Conservation (phyloP, 768 basidiomycete genomes). For the Pleurotus sapidus region DNA sequence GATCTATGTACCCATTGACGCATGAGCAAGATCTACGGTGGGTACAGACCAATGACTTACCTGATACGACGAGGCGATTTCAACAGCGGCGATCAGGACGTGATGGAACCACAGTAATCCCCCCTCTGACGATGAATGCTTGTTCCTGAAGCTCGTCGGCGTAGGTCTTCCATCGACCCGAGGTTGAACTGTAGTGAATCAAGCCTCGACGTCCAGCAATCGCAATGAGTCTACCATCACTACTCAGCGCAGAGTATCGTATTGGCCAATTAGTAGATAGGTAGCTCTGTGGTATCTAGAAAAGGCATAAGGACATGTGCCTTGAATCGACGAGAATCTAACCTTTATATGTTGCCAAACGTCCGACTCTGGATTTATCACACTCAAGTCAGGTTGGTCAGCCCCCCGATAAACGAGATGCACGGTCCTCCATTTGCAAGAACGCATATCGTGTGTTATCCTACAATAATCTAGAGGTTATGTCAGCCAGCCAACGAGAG, state of each 20-base stretch:
- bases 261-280: constrained; percentile 92
- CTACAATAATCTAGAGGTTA: constrained; percentile 33
- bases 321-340: constrained; percentile 6
- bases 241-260: constrained; percentile 85
- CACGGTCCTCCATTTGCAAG: constrained; percentile 92
- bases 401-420: constrained; percentile 92
- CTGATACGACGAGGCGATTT: constrained; percentile 76
- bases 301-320: neutral
- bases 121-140: constrained; percentile 84
- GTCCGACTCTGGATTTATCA: constrained; percentile 96
- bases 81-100: constrained; percentile 88
- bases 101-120: constrained; percentile 97
- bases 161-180: constrained; percentile 95
- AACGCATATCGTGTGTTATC: constrained; percentile 97
- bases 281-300: constrained; percentile 87
- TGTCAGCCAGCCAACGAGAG: neutral
- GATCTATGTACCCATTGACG: constrained; percentile 46
- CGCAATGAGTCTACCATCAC: constrained; percentile 88
- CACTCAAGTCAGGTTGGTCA: constrained; percentile 96
- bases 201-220: constrained; percentile 90
- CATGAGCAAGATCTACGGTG: neutral
- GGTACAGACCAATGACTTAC: constrained; percentile 32
- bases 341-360: constrained; percentile 98
- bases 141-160: constrained; percentile 79
- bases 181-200: constrained; percentile 90